Evolutionary conservation across 768 basidiomycete genomes (phyloP), one percentile per base, ranked within the genome.

Genomic region (Tremella mesenterica): DNA sequence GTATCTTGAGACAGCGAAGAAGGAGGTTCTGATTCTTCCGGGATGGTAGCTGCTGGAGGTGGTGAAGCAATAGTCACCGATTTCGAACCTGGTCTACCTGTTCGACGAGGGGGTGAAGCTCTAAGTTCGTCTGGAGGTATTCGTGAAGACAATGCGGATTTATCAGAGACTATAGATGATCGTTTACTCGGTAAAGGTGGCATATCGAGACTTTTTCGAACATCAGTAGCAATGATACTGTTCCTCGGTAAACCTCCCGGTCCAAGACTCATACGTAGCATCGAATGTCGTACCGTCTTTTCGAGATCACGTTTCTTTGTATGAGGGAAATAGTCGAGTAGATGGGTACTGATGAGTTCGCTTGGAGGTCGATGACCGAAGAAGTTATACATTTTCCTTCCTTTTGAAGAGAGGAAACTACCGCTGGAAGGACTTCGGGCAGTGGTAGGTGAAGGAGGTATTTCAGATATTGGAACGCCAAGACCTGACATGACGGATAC

Each of bases 341-440:
- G 74, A 69, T 97, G 92, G 6, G 79, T 93, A 23, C 92, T 88
- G 76, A 97, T 97, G 58, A 97, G 82, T 73, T 97, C 95, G 75
- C 86, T 89, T 0, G 95, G 92, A 0, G 95, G 95, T 34, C 95
- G 86, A 66, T 96, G 95, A 14, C 93, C 95, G 63, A 96, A 93
- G 78, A 97, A 99, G 77, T 90, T 91, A 73, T 75, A 72, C 61
- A 75, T 73, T 50, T 69, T 73, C 53, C 68, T 71, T 23, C 68
- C 65, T 44, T 65, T 65, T 23, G 48, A 64, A 8, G 61, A 60
- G 23, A 75, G 66, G 62, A 75, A 73, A 20, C 67, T 69, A 10
- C 64, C 69, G 4, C 69, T 60, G 1, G 69, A 65, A 6, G 74
- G 74, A n/a, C 70, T 70, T 25, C 64, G 58, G 16, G 52, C 41